phyloP scores from a whole-genome alignment of 116 monocot species.

The Iris pallida region DNA sequence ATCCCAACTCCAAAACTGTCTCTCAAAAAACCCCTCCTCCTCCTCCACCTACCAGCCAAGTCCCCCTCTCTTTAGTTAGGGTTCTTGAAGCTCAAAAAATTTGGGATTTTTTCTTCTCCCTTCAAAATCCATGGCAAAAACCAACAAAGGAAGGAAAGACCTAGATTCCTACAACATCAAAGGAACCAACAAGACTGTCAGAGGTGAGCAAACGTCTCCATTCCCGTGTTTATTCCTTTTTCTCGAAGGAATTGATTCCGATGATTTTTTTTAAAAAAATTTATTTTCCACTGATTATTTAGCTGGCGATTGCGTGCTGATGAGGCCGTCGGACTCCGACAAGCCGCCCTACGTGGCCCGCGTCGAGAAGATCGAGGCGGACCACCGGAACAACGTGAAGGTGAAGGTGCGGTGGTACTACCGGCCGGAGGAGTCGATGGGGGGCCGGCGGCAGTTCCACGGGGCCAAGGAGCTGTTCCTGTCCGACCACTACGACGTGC shows the following conservation, averaged over 20 bases:
- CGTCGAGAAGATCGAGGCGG: constrained; percentile 27
- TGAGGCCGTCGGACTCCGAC: constrained; percentile 28
- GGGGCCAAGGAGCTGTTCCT: constrained; percentile 22
- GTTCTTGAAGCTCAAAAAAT: too few relatives aligned
- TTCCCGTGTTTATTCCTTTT: background rate
- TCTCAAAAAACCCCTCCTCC: too few relatives aligned
- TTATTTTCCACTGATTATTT: too few relatives aligned
- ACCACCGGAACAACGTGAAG: constrained; percentile 22
- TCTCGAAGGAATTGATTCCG: too few relatives aligned
- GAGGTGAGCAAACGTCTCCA: background rate
- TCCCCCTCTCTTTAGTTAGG: too few relatives aligned
- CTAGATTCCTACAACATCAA: constrained; percentile 32
- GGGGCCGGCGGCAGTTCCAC: constrained; percentile 24
- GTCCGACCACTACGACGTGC: constrained; percentile 24
- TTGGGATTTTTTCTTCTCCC: background rate
- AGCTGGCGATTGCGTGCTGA: constrained; percentile 26
- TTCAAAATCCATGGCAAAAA: constrained; percentile 22
- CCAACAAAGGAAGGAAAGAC: constrained; percentile 23
- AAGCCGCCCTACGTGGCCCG: constrained; percentile 24
- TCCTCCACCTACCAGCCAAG: too few relatives aligned
- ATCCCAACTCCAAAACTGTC: too few relatives aligned
- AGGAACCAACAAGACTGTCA: constrained; percentile 23
- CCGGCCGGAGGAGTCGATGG: constrained; percentile 19
- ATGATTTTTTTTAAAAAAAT: too few relatives aligned
- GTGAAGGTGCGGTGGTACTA: constrained; percentile 27